Conservation (phyloP, 257 asterid genomes). For the Gentiana macrophylla region DNA sequence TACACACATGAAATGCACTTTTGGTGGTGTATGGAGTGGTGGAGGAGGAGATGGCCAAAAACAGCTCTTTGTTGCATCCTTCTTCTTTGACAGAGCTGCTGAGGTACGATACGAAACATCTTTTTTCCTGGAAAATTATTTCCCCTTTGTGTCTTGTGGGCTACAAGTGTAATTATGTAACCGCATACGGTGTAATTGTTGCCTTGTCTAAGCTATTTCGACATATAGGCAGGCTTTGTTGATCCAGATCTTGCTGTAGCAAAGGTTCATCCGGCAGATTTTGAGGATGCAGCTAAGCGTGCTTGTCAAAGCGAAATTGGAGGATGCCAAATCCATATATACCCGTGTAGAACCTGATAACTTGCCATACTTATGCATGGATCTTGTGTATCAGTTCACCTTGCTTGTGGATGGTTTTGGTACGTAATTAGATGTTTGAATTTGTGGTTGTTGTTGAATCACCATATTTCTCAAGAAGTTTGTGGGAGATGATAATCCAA, state of each 20-base stretch:
- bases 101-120: slow-evolving; percentile 44
- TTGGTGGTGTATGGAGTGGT: slow-evolving; percentile 97
- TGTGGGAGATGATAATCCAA: no score
- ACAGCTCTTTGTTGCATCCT: slow-evolving; percentile 88
- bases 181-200: neutral
- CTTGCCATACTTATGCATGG: slow-evolving; percentile 94
- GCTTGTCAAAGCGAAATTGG: slow-evolving; percentile 68
- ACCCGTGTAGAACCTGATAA: slow-evolving; percentile 53
- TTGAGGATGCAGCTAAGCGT: slow-evolving; percentile 72
- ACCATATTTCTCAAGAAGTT: no score
- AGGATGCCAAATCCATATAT: slow-evolving; percentile 47
- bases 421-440: slow-evolving; percentile 19
- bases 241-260: slow-evolving; percentile 64
- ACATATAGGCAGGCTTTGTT: slow-evolving; percentile 68
- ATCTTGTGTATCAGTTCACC: slow-evolving; percentile 75
- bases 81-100: slow-evolving; percentile 92
- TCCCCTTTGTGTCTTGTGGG: neutral
- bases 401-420: slow-evolving; percentile 96
- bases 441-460: no score
- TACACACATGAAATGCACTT: slow-evolving; percentile 93
- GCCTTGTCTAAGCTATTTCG: neutral
- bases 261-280: slow-evolving; percentile 69
- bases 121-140: neutral
- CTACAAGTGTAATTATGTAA: neutral
- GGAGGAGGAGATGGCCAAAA: slow-evolving; percentile 98